These are phyloP conservation scores for Neurospora sp. DNA, from an alignment of 495 filamentous ascomycete genomes.

Conservation along the genomic window DNA sequence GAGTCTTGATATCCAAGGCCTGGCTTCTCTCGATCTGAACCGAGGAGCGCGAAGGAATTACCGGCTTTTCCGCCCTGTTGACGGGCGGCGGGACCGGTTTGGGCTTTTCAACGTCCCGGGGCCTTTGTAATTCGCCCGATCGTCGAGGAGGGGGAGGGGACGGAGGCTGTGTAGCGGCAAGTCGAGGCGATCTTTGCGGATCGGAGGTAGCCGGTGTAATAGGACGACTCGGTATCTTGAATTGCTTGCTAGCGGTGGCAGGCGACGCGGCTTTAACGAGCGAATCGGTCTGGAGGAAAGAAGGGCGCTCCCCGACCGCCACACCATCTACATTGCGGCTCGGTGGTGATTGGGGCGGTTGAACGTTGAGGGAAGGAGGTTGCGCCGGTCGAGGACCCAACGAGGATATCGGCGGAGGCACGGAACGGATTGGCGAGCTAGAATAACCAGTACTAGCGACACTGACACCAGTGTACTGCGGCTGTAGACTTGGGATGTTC, in stretches of 20 bases:
- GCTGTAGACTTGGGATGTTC: conserved; percentile 13
- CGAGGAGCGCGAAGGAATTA: conserved; percentile 36
- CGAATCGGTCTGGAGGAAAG: conserved; percentile 38
- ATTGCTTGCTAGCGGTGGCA: conserved; percentile 39
- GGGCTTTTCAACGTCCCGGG: conserved; percentile 25
- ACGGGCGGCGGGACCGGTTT: conserved; percentile 50
- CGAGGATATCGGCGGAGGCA: conserved; percentile 22
- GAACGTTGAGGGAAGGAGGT: conserved; percentile 59
- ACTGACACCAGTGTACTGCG: conserved; percentile 10
- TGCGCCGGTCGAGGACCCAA: conserved; percentile 40
- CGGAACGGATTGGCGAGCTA: conserved; percentile 19
- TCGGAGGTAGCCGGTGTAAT: conserved; percentile 38
- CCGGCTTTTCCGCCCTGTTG: conserved; percentile 76
- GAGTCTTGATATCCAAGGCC: conserved; percentile 21
- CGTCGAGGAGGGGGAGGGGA: conserved; percentile 46
- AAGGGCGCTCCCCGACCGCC: conserved; percentile 26
- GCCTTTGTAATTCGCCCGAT: conserved; percentile 39
- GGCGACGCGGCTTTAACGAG: conserved; percentile 38
- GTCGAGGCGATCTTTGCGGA: conserved; percentile 31
- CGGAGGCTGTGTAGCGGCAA: conserved; percentile 33
- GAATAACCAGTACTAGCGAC: conserved; percentile 3
- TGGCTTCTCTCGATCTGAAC: conserved; percentile 16
- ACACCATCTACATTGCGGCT: conserved; percentile 30
- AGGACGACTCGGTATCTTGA: conserved; percentile 42
- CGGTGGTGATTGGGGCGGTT: conserved; percentile 68